A percentile compares a stretch with the other conserved stretches of the same genome.
phyloP scores from a whole-genome alignment of 805 yeast species.

The Hanseniaspora mollemarum region DNA sequence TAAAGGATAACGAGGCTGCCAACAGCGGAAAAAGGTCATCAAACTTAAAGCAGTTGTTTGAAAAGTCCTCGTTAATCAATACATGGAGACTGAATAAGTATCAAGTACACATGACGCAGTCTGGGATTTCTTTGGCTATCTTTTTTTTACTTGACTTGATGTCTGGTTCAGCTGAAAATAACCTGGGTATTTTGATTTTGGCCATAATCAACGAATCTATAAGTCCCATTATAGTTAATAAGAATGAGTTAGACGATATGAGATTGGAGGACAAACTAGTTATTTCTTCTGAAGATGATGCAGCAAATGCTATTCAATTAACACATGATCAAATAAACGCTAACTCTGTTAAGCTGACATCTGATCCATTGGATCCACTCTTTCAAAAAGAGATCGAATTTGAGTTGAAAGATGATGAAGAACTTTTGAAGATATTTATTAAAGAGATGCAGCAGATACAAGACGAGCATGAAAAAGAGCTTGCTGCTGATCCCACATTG shows the following conservation, averaged over 20 bases:
- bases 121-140: slow-evolving; percentile 6
- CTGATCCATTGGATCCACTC: slow-evolving; percentile 75
- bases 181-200: slow-evolving; percentile 48
- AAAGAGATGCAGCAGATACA: slow-evolving; percentile 18
- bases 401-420: slow-evolving; percentile 71
- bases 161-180: slow-evolving; percentile 15
- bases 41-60: slow-evolving; percentile 7
- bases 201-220: slow-evolving; percentile 78
- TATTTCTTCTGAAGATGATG: slow-evolving; percentile 14
- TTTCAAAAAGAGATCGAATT: slow-evolving; percentile 73
- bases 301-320: slow-evolving; percentile 1
- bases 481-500: slow-evolving; percentile 3
- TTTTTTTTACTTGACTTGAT: slow-evolving; percentile 10
- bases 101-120: slow-evolving; percentile 13
- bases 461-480: slow-evolving; percentile 23
- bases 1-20: slow-evolving; percentile 24
- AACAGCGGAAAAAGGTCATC: slow-evolving; percentile 25
- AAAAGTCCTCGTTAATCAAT: slow-evolving; percentile 5
- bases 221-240: slow-evolving; percentile 35
- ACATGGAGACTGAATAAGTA: slow-evolving; percentile 13
- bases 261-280: slow-evolving; percentile 7
- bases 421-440: slow-evolving; percentile 27
- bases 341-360: slow-evolving; percentile 69
- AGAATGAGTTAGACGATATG: slow-evolving; percentile 28
- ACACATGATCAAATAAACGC: slow-evolving; percentile 54